phyloP scores from a whole-genome alignment of 768 basidiomycete species.

The Agrocybe praecox region DNA sequence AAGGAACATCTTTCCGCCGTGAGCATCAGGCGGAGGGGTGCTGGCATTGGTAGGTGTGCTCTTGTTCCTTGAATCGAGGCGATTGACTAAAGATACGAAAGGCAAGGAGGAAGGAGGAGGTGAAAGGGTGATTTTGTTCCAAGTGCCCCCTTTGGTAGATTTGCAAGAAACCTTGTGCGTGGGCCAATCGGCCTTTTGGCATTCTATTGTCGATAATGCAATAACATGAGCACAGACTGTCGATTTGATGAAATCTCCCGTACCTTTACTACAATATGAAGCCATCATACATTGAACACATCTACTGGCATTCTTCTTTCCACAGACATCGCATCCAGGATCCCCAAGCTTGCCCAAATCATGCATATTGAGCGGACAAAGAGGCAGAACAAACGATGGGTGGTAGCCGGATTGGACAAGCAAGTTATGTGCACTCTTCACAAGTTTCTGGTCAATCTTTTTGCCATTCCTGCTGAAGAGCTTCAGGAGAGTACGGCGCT shows the following conservation, averaged over 20 bases:
- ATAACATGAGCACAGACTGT: too few species aligned
- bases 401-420: slow-evolving; percentile 20
- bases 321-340: slow-evolving; percentile 41
- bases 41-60: not conserved
- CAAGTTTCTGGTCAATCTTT: slow-evolving; percentile 22
- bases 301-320: slow-evolving; percentile 30
- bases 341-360: slow-evolving; percentile 39
- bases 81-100: slow-evolving; percentile 18
- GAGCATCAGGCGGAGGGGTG: slow-evolving; percentile 29
- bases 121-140: slow-evolving; percentile 31
- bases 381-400: slow-evolving; percentile 37
- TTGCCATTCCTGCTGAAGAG: slow-evolving; percentile 34
- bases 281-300: slow-evolving; percentile 38
- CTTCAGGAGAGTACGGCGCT: slow-evolving; percentile 34
- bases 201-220: slow-evolving; percentile 25
- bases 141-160: slow-evolving; percentile 40
- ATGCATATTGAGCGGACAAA: slow-evolving; percentile 35
- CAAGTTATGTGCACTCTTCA: slow-evolving; percentile 4
- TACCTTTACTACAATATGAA: slow-evolving; percentile 40
- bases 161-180: slow-evolving; percentile 37
- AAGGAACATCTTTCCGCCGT: slow-evolving; percentile 38
- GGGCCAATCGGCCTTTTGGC: slow-evolving; percentile 43
- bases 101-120: slow-evolving; percentile 2
- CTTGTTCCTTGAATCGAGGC: slow-evolving; percentile 22
- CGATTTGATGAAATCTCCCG: not conserved